These are phyloP conservation scores for Venturia nashicola DNA, from an alignment of 2,329 filamentous ascomycete species.

Conservation along the genomic window DNA sequence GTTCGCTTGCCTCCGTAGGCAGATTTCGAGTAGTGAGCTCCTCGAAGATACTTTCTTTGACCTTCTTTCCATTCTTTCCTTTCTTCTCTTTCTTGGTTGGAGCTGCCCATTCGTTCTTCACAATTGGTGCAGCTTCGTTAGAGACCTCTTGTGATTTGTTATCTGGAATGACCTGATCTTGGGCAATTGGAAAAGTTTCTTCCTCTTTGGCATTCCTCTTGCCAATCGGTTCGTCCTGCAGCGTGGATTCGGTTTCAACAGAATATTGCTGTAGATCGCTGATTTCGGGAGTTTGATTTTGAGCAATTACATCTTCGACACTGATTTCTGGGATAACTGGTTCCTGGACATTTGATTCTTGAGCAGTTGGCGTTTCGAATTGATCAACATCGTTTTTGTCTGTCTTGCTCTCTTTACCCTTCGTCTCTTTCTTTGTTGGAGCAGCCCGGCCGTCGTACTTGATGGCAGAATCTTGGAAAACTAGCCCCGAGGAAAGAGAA, in stretches of 20 bases:
- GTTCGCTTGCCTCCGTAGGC: not conserved
- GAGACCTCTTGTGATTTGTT: not conserved
- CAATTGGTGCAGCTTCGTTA: not conserved
- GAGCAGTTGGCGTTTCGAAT: too few relatives aligned
- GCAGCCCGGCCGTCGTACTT: not conserved
- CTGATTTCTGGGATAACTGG: not conserved
- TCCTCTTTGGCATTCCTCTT: not conserved
- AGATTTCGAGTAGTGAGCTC: not conserved
- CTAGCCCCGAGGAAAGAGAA: too few relatives aligned
- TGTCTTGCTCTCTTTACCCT: conserved; percentile 25
- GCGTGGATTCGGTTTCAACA: not conserved
- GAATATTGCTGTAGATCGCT: not conserved
- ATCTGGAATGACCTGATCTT: not conserved
- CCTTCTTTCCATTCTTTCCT: not conserved
- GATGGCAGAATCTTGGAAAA: not conserved
- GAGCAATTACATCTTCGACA: not conserved
- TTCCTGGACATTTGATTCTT: not conserved
- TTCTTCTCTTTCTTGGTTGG: conserved; percentile 4
- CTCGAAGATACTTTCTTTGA: not conserved
- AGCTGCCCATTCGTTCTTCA: conserved; percentile 9
- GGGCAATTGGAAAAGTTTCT: not conserved
- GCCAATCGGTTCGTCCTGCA: not conserved
- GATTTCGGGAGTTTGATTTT: not conserved
- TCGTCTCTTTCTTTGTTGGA: not conserved
- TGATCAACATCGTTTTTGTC: too few relatives aligned